phyloP scores from a whole-genome alignment of 352 stramenopile genomes.

The Phytophthora sansomeana region DNA sequence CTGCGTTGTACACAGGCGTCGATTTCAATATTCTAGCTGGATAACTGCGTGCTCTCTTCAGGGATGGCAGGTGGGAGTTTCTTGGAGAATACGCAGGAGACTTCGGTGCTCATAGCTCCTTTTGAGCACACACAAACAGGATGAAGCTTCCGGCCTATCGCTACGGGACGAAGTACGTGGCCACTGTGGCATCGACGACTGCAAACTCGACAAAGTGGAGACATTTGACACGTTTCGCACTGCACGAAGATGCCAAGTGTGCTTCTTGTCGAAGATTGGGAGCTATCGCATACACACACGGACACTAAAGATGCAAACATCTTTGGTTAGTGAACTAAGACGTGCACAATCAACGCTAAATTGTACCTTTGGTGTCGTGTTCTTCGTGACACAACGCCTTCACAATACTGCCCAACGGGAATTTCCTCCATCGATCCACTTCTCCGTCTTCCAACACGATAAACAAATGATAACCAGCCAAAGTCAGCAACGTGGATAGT shows the following conservation, averaged over 20 bases:
- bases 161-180: constrained; percentile 41
- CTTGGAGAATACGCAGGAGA: constrained; percentile 15
- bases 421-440: constrained; percentile 75
- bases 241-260: constrained; percentile 53
- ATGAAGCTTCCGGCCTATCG: constrained; percentile 15
- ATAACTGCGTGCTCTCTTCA: constrained; percentile 16
- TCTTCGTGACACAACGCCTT: constrained; percentile 28
- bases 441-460: constrained; percentile 29
- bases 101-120: background rate
- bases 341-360: background rate
- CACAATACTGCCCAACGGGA: constrained; percentile 46
- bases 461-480: background rate
- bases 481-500: background rate
- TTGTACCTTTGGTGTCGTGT: constrained; percentile 23
- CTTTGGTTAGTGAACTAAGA: background rate
- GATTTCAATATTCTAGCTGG: constrained; percentile 29
- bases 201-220: constrained; percentile 64
- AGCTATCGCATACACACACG: constrained; percentile 47
- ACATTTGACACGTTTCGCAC: constrained; percentile 52
- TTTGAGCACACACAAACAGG: constrained; percentile 21
- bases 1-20: constrained; percentile 9
- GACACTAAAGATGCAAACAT: constrained; percentile 19
- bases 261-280: constrained; percentile 35
- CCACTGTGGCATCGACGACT: constrained; percentile 53
- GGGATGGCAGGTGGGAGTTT: constrained; percentile 14